phyloP scores from a whole-genome alignment of 2,329 filamentous ascomycete genomes.

The Lasiodiplodia sp. region DNA sequence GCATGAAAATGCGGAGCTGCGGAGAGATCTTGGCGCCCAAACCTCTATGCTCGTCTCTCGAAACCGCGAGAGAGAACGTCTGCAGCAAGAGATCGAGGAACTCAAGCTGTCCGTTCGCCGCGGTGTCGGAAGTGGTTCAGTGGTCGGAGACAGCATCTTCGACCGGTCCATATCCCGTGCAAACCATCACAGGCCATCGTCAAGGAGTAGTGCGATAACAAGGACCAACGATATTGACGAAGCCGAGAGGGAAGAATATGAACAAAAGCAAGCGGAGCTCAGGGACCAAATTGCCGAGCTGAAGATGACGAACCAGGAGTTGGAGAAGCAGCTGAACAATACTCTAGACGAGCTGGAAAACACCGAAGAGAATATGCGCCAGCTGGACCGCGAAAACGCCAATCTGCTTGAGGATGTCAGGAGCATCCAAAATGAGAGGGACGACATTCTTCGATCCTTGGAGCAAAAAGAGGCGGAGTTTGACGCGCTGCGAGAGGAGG shows the following conservation, averaged over 20 bases:
- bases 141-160: slow-evolving; percentile 85
- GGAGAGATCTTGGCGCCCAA: slow-evolving; percentile 91
- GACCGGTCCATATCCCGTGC: slow-evolving; percentile 93
- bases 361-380: slow-evolving; percentile 62
- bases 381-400: slow-evolving; percentile 82
- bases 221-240: slow-evolving; percentile 73
- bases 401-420: slow-evolving; percentile 81
- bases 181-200: slow-evolving; percentile 71
- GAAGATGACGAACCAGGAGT: slow-evolving; percentile 87
- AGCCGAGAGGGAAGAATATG: slow-evolving; percentile 82
- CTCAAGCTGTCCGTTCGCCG: slow-evolving; percentile 87
- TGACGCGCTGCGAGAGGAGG: slow-evolving; percentile 62
- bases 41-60: slow-evolving; percentile 97
- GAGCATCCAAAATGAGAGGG: slow-evolving; percentile 80
- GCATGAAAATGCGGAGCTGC: slow-evolving; percentile 90
- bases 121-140: slow-evolving; percentile 64
- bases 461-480: slow-evolving; percentile 66
- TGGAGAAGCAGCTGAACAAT: slow-evolving; percentile 83
- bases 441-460: slow-evolving; percentile 81
- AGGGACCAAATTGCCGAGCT: slow-evolving; percentile 86
- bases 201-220: slow-evolving; percentile 67
- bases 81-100: slow-evolving; percentile 97
- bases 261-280: slow-evolving; percentile 81
- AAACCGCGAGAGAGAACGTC: slow-evolving; percentile 90
- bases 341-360: slow-evolving; percentile 81